Conservation (phyloP, 345 rosid genomes). For the Excoecaria agallocha region DNA sequence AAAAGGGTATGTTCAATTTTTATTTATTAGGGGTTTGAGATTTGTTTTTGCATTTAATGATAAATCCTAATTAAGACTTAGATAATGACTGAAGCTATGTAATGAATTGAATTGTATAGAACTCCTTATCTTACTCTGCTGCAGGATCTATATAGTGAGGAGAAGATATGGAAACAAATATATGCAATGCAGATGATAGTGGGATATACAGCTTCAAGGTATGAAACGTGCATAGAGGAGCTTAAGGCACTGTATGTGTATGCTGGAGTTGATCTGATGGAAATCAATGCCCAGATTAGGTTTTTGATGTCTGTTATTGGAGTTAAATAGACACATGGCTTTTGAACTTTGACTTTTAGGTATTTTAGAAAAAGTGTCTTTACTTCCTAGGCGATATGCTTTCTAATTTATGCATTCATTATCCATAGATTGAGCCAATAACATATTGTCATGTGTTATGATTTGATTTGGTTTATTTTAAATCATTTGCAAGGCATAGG, state of each 20-base stretch:
- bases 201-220: slow-evolving; percentile 49
- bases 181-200: slow-evolving; percentile 47
- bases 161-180: slow-evolving; percentile 59
- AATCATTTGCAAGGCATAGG: no score
- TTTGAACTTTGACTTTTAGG: neutral
- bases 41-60: no score
- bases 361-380: neutral
- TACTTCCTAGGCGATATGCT: neutral
- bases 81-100: no score
- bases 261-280: slow-evolving; percentile 57
- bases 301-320: slow-evolving; percentile 74
- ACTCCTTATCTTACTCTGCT: slow-evolving; percentile 2
- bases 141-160: slow-evolving; percentile 40
- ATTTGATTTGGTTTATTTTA: no score
- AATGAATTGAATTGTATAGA: neutral
- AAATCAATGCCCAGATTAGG: slow-evolving; percentile 45
- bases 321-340: slow-evolving; percentile 39
- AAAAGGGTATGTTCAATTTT: no score
- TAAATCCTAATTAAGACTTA: no score
- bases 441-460: no score
- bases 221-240: slow-evolving; percentile 50
- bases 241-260: slow-evolving; percentile 64
- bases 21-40: no score
- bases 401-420: neutral
- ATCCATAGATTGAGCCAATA: no score